Evolutionary conservation across 192 early-diverging fungal genomes (phyloP).

Genomic region (Coemansia sp.): DNA sequence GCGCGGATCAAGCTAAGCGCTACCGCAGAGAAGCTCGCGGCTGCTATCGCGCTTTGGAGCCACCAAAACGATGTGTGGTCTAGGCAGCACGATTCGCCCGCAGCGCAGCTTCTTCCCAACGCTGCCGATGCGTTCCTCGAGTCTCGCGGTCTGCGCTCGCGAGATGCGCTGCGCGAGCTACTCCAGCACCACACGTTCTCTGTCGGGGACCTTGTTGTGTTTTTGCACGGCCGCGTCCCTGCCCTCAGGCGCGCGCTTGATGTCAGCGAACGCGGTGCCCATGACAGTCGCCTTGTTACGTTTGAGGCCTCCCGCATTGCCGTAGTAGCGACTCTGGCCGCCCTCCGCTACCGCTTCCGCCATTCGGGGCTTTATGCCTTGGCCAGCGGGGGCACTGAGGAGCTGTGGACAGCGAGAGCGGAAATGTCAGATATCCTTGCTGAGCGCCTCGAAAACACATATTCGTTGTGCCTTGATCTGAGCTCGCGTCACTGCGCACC

Average conservation of each 20-base stretch:
- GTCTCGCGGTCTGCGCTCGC: slow-evolving; percentile 20
- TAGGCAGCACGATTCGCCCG: slow-evolving; percentile 7
- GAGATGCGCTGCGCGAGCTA: slow-evolving; percentile 39
- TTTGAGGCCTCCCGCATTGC: slow-evolving; percentile 42
- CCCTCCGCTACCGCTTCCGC: slow-evolving; percentile 33
- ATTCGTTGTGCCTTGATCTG: slow-evolving; percentile 37
- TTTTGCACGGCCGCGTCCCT: slow-evolving; percentile 30
- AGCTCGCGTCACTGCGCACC: slow-evolving; percentile 22
- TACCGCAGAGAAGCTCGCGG: slow-evolving; percentile 43
- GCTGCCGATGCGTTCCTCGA: slow-evolving; percentile 31
- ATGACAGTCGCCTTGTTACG: slow-evolving; percentile 23
- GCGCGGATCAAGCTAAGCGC: slow-evolving; percentile 27
- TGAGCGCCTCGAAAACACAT: slow-evolving; percentile 27
- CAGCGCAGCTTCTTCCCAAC: slow-evolving; percentile 35
- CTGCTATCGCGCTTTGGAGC: slow-evolving; percentile 39
- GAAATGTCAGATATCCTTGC: slow-evolving; percentile 23
- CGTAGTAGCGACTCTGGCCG: slow-evolving; percentile 23
- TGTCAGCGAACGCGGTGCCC: slow-evolving; percentile 18
- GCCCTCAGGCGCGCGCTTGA: slow-evolving; percentile 26
- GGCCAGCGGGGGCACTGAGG: background rate
- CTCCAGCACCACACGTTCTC: slow-evolving; percentile 29
- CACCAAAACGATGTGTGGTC: slow-evolving; percentile 39
- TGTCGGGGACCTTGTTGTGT: slow-evolving; percentile 30
- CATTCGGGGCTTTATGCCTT: slow-evolving; percentile 29
- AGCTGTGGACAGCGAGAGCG: slow-evolving; percentile 33